phyloP scores from a whole-genome alignment of 176 grass and related monocot genomes.

The Avena sativa region DNA sequence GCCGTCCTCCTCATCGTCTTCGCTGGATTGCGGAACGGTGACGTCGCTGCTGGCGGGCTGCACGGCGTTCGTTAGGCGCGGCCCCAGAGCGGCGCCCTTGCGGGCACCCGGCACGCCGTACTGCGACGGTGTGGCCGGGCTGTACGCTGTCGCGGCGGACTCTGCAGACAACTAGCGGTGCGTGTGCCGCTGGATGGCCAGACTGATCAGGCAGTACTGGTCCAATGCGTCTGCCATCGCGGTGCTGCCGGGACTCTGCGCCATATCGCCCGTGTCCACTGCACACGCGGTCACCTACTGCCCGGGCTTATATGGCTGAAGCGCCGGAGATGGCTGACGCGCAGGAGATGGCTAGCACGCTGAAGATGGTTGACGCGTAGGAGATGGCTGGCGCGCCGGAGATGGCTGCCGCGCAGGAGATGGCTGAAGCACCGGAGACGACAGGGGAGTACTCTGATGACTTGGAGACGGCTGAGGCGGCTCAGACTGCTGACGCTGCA shows the following conservation, averaged over 20 bases:
- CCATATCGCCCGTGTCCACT: conserved; percentile 37
- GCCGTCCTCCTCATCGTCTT: not conserved
- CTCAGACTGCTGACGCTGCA: no score
- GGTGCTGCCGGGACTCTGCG: conserved; percentile 61
- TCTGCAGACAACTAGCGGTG: conserved; percentile 61
- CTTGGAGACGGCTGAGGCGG: no score
- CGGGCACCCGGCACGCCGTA: conserved; percentile 51
- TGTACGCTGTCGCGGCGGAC: conserved; percentile 56
- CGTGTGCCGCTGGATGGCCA: conserved; percentile 59
- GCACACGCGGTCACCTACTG: conserved; percentile 38
- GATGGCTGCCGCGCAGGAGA: no score
- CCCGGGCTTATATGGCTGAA: no score
- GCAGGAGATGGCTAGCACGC: no score
- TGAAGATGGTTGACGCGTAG: no score
- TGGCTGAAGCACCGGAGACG: no score
- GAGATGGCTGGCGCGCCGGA: no score
- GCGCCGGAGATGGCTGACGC: no score
- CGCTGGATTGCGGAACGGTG: conserved; percentile 60
- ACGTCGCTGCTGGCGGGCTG: conserved; percentile 59
- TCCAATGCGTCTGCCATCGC: conserved; percentile 64
- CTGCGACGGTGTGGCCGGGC: conserved; percentile 50
- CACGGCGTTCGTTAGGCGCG: conserved; percentile 45
- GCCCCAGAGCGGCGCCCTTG: not conserved
- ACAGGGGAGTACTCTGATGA: no score
- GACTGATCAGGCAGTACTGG: conserved; percentile 48